phyloP scores from a whole-genome alignment of 2,329 filamentous ascomycete genomes.

The Penicillium sp. region DNA sequence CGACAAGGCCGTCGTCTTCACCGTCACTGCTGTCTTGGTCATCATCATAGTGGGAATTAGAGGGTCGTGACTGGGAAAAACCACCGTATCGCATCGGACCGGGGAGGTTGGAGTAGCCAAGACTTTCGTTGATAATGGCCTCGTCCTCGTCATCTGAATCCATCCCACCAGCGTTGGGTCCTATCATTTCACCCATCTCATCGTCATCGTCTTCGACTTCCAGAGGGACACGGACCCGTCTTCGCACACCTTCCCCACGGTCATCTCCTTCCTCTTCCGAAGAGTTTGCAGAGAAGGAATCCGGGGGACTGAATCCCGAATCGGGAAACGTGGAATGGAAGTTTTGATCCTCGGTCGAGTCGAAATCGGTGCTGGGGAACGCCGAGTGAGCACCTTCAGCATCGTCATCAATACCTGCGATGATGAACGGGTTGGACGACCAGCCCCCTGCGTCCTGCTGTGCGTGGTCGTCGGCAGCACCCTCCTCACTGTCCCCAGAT shows the following conservation, averaged over 20 bases:
- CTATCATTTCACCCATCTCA: constrained; percentile 46
- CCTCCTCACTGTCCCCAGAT: constrained; percentile 39
- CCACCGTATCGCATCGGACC: constrained; percentile 39
- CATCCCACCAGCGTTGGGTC: constrained; percentile 40
- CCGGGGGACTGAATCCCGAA: constrained; percentile 35
- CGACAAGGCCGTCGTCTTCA: constrained; percentile 41
- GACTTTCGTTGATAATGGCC: constrained; percentile 55
- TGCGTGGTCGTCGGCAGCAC: constrained; percentile 22
- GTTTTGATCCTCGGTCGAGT: constrained; percentile 19
- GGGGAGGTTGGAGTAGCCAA: constrained; percentile 64
- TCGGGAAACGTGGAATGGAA: constrained; percentile 34
- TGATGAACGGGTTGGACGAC: constrained; percentile 35
- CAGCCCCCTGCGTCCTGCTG: constrained; percentile 26
- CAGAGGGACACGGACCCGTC: constrained; percentile 48
- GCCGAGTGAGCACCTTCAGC: constrained; percentile 23
- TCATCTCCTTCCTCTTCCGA: constrained; percentile 39
- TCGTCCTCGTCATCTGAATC: constrained; percentile 51
- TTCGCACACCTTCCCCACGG: constrained; percentile 32
- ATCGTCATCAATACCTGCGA: constrained; percentile 34
- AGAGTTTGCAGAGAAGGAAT: constrained; percentile 37
- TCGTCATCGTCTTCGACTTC: constrained; percentile 52
- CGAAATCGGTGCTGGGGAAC: constrained; percentile 30
- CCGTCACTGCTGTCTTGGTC: constrained; percentile 42
- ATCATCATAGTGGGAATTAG: constrained; percentile 30
- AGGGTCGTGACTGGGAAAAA: constrained; percentile 32